Conservation (phyloP, 75 land plant genomes). For the Picea sitchensis region DNA sequence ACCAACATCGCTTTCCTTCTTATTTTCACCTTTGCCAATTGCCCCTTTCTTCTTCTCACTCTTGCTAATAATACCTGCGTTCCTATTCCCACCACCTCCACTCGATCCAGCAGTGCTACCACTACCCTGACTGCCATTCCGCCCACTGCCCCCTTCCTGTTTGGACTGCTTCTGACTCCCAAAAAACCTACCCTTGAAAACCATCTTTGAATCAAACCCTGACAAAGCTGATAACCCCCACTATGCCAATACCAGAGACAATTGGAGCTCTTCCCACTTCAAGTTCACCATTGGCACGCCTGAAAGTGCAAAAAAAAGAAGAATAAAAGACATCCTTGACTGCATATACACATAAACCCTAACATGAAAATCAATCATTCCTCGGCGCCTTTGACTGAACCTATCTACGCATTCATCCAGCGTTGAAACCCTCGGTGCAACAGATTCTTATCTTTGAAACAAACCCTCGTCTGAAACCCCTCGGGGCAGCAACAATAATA, state of each 20-base stretch:
- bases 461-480: conserved; percentile 3
- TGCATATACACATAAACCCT: background rate
- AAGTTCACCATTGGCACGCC: conserved; percentile 5
- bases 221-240: background rate
- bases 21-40: conserved; percentile 14
- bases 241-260: background rate
- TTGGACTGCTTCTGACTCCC: conserved; percentile 29
- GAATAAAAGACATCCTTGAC: background rate
- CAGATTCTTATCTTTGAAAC: background rate
- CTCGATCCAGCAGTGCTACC: background rate
- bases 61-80: background rate
- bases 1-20: conserved; percentile 17
- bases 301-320: background rate
- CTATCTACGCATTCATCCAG: background rate
- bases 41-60: conserved; percentile 12
- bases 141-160: background rate
- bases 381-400: background rate
- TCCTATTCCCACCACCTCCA: background rate
- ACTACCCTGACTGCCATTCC: background rate
- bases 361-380: background rate
- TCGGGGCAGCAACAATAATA: background rate
- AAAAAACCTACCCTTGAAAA: conserved; percentile 69
- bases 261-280: background rate
- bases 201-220: conserved; percentile 32
- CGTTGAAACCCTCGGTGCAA: background rate